phyloP scores from a whole-genome alignment of 1,139 yeast genomes.

The Spencermartinsiella ligniputridi region DNA sequence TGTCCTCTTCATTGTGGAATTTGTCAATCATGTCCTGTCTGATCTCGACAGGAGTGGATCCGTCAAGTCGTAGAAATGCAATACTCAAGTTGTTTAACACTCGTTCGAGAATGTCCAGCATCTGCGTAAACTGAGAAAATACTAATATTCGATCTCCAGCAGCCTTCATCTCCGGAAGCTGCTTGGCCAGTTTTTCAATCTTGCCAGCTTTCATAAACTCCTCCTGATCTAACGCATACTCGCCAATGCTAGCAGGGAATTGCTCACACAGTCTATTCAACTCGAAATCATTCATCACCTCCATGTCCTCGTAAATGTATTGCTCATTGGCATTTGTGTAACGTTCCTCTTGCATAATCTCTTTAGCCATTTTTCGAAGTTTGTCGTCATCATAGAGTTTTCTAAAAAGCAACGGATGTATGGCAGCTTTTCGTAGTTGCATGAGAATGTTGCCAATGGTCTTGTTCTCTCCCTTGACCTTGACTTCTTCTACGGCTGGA shows the following conservation, averaged over 20 bases:
- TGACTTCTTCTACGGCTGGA: constrained; percentile 32
- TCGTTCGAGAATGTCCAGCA: constrained; percentile 73
- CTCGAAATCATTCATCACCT: constrained; percentile 92
- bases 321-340: constrained; percentile 70
- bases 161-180: constrained; percentile 58
- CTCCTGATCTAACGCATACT: constrained; percentile 48
- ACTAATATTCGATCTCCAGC: constrained; percentile 70
- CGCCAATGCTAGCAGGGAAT: constrained; percentile 61
- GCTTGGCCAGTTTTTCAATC: constrained; percentile 49
- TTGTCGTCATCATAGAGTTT: constrained; percentile 49
- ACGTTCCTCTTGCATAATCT: constrained; percentile 74
- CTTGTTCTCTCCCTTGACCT: constrained; percentile 22
- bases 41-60: constrained; percentile 87
- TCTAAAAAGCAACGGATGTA: constrained; percentile 94
- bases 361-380: constrained; percentile 64
- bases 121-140: constrained; percentile 89
- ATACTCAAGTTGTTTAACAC: constrained; percentile 63
- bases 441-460: constrained; percentile 68
- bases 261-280: constrained; percentile 66
- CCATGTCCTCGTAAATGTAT: constrained; percentile 88
- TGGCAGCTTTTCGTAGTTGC: constrained; percentile 94
- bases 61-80: constrained; percentile 83
- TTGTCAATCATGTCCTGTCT: constrained; percentile 89
- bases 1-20: constrained; percentile 74
- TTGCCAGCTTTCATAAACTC: constrained; percentile 78